Conservation (phyloP, 2,329 filamentous ascomycete genomes). For the Berkeleyomyces rouxiae region DNA sequence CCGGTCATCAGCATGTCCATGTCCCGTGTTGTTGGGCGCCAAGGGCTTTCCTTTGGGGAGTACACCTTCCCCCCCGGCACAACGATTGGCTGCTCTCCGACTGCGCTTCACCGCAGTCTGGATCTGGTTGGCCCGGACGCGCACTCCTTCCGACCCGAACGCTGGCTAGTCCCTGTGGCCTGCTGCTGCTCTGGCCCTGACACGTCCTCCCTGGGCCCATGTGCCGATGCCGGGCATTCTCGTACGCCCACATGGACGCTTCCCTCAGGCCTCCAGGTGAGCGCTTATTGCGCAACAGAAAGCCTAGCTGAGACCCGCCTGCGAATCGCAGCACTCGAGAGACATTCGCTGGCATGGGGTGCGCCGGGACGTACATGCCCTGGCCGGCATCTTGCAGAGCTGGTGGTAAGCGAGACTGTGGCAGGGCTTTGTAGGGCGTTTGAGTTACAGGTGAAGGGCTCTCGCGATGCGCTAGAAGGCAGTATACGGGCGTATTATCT, state of each 20-base stretch:
- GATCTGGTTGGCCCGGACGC: conserved; percentile 33
- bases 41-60: conserved; percentile 25
- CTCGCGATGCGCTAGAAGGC: conserved; percentile 15
- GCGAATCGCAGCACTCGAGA: conserved; percentile 25
- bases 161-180: conserved; percentile 25
- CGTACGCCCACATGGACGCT: not conserved
- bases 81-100: conserved; percentile 34
- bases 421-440: conserved; percentile 26
- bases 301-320: conserved; percentile 16
- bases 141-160: conserved; percentile 27
- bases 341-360: conserved; percentile 34
- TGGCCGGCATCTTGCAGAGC: conserved; percentile 32
- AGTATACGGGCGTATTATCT: conserved; percentile 9
- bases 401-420: conserved; percentile 31
- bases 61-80: conserved; percentile 27
- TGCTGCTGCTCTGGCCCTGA: not conserved
- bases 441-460: conserved; percentile 25
- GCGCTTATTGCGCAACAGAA: conserved; percentile 1
- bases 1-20: conserved; percentile 37
- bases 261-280: conserved; percentile 1
- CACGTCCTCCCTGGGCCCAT: not conserved
- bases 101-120: conserved; percentile 32
- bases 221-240: not conserved
- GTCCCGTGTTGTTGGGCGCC: conserved; percentile 27
- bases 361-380: conserved; percentile 35